phyloP scores from a whole-genome alignment of 2,329 filamentous ascomycete species.

The Aspergillus ibericus region DNA sequence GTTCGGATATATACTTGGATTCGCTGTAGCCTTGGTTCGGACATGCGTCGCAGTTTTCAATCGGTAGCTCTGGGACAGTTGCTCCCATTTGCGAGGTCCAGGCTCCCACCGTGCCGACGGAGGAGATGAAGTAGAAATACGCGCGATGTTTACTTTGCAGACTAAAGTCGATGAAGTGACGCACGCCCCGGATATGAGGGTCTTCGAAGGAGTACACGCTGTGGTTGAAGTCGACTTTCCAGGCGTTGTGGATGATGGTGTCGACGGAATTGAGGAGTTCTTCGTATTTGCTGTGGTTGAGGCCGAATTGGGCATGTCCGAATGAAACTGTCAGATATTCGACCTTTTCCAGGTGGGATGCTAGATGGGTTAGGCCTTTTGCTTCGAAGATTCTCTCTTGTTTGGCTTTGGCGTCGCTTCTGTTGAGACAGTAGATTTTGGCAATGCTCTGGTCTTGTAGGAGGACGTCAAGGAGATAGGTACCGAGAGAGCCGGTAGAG shows the following conservation, averaged over 20 bases:
- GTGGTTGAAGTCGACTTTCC: constrained; percentile 39
- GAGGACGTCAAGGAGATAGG: neutral
- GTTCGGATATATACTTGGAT: neutral
- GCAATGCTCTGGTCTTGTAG: neutral
- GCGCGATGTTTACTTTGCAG: constrained; percentile 15
- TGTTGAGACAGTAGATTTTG: neutral
- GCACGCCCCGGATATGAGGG: constrained; percentile 29
- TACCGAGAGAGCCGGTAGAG: neutral
- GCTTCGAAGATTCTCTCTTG: neutral
- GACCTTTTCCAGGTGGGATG: neutral
- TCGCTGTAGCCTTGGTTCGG: neutral
- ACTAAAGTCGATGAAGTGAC: constrained; percentile 28
- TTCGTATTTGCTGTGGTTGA: constrained; percentile 18
- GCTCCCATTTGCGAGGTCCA: constrained; percentile 10
- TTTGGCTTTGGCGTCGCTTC: neutral
- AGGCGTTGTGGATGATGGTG: constrained; percentile 39
- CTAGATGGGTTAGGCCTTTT: neutral
- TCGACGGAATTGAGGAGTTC: constrained; percentile 23
- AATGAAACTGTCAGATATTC: neutral
- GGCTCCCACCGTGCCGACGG: constrained; percentile 24
- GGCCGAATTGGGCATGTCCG: neutral
- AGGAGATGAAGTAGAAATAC: constrained; percentile 31
- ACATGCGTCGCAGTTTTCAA: neutral
- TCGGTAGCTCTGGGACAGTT: neutral
- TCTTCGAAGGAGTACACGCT: constrained; percentile 32